Conservation (phyloP, 352 stramenopile genomes). For the Thalassiosira mediterranea region DNA sequence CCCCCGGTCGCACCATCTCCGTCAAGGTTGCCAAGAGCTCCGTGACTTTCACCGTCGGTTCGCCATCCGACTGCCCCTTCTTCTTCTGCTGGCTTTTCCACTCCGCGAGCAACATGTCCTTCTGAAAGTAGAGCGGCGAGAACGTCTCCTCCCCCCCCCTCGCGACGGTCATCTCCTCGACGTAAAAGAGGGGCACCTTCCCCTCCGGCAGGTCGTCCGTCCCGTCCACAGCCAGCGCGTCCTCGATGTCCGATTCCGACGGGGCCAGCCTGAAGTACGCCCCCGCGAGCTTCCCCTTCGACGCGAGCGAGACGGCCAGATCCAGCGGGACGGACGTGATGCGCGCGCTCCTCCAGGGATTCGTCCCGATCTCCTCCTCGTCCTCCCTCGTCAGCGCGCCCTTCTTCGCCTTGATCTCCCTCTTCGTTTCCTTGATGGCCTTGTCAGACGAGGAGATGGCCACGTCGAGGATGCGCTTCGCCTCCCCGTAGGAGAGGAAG, state of each 20-base stretch:
- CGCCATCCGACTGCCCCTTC: conserved; percentile 17
- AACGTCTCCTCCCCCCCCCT: conserved; percentile 29
- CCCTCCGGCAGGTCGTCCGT: conserved; percentile 73
- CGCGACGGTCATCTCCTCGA: conserved; percentile 64
- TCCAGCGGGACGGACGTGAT: conserved; percentile 77
- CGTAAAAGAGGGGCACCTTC: conserved; percentile 78
- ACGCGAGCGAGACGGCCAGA: conserved; percentile 63
- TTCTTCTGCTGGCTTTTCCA: conserved; percentile 30
- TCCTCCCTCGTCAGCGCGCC: conserved; percentile 40
- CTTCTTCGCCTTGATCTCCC: conserved; percentile 37
- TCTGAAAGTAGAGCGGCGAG: conserved; percentile 73
- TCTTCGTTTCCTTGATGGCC: conserved; percentile 52
- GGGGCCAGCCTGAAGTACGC: conserved; percentile 67
- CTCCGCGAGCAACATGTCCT: conserved; percentile 58
- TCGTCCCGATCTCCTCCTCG: conserved; percentile 50
- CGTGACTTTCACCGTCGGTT: conserved; percentile 59
- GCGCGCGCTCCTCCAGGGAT: conserved; percentile 71
- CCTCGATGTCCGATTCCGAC: conserved; percentile 63
- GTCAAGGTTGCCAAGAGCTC: conserved; percentile 68
- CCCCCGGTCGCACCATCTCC: conserved; percentile 60
- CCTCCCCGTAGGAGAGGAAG: conserved; percentile 74
- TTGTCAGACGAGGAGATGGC: conserved; percentile 59
- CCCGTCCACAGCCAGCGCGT: conserved; percentile 65
- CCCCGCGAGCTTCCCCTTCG: conserved; percentile 40
- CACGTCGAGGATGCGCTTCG: conserved; percentile 64